These are phyloP conservation scores for Tuber aestivum DNA, from an alignment of 495 filamentous ascomycete genomes.

Conservation along the genomic window DNA sequence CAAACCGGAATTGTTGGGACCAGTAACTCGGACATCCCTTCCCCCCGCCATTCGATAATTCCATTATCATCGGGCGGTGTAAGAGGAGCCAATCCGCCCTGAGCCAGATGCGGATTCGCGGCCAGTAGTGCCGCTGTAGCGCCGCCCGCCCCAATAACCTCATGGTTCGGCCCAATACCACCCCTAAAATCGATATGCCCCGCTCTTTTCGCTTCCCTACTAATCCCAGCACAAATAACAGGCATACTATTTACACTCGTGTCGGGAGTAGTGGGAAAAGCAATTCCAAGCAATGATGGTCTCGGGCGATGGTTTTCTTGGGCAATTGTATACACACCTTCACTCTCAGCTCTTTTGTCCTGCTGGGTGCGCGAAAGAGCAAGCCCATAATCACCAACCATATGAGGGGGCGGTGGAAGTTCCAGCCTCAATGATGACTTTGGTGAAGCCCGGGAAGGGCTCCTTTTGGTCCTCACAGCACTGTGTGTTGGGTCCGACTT, in stretches of 20 bases:
- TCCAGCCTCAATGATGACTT: conserved; percentile 35
- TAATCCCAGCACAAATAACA: conserved; percentile 34
- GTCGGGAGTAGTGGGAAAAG: conserved; percentile 40
- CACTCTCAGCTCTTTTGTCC: conserved; percentile 19
- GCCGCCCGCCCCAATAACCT: conserved; percentile 32
- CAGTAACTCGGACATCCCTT: conserved; percentile 27
- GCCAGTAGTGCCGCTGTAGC: conserved; percentile 39
- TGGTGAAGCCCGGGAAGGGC: conserved; percentile 25
- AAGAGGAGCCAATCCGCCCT: conserved; percentile 40
- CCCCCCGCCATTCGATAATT: conserved; percentile 41
- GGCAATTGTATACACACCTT: conserved; percentile 9
- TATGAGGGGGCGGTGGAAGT: conserved; percentile 34
- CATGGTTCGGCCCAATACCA: conserved; percentile 27
- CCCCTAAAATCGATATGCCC: conserved; percentile 18
- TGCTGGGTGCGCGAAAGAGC: conserved; percentile 20
- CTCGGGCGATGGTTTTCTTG: conserved; percentile 34
- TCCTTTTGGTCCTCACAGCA: conserved; percentile 24
- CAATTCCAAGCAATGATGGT: conserved; percentile 35
- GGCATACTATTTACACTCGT: conserved; percentile 36
- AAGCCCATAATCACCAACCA: conserved; percentile 31
- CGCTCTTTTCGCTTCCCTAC: conserved; percentile 29
- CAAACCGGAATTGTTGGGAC: conserved; percentile 15
- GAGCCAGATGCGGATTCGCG: conserved; percentile 38
- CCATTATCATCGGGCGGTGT: conserved; percentile 44
- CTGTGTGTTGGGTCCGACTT: conserved; percentile 21